Base-by-base conservation (phyloP, 2,329 filamentous ascomycete genomes). In the Aureobasidium sp. region DNA sequence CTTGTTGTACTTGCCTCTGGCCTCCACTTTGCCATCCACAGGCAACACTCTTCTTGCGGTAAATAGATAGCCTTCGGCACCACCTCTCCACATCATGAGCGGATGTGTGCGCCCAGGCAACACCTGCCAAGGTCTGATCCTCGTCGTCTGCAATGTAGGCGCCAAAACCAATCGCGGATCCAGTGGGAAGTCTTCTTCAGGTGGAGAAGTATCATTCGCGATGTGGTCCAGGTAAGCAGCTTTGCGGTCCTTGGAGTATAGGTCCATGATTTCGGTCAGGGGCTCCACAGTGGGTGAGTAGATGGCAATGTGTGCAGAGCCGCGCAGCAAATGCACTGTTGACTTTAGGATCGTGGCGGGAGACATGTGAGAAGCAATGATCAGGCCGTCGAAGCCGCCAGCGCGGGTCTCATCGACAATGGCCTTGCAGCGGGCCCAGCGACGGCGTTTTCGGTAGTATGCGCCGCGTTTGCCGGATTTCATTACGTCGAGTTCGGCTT, bases 71-170 rank as follows among this genome's bases (percentile, higher is more conserved):
- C 94, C 94, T 70, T 97, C 93, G 0, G 91, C 85, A 0, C 93
- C 93, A 22, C 94, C 94, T 44, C 84, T 82, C 40, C 86, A 86
- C 63, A 90, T 96, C 94, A 99, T 99, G 61, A 95, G 75, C 7
- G 94, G 94, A 76, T 99, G 94, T 58, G 94, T 97, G 60, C 94
- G 80, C 0, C 91, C 90, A 0, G 94, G 94, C 50, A 99, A 74
- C 1, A 97, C 92, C 77, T 99, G 94, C 90, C 91, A 97, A 59
- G 84, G 81, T 64, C 89, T 82, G 5, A 89, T 86, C 15, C 90
- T 81, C 52, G 87, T 89, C 2, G 87, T 94, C 76, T 97, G 92
- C 59, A 99, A 79, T 14, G 82, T 85, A 0, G 90, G 86, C 0
- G 87, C 90, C 0, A 97, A 81, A 4, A 99, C 73, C 57, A 96